Conservation (phyloP, 2,329 filamentous ascomycete species). For the Laburnicola sp. region DNA sequence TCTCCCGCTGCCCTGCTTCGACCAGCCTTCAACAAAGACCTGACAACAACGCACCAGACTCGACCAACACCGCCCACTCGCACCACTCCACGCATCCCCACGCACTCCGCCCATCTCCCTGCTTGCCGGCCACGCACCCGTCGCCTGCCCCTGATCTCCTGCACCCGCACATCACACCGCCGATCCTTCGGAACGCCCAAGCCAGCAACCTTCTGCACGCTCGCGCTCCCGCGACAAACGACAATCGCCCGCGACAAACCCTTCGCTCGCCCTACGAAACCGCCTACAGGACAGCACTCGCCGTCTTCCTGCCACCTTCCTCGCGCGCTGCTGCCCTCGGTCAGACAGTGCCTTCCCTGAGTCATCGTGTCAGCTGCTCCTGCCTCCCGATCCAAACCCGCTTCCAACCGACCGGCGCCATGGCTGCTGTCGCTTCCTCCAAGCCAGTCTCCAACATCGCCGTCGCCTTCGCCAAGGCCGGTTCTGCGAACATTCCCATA, state of each 20-base stretch:
- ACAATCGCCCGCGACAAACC: constrained; percentile 23
- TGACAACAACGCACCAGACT: not conserved
- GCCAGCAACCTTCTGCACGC: constrained; percentile 34
- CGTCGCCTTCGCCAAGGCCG: constrained; percentile 43
- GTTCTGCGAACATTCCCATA: constrained; percentile 33
- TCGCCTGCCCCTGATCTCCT: constrained; percentile 20
- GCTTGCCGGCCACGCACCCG: constrained; percentile 12
- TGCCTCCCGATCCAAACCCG: constrained; percentile 12
- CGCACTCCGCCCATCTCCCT: constrained; percentile 1
- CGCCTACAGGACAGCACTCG: constrained; percentile 23
- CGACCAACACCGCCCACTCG: not conserved
- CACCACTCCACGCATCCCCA: not conserved
- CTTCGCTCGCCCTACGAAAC: constrained; percentile 17
- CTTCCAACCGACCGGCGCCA: constrained; percentile 24
- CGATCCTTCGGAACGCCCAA: constrained; percentile 37
- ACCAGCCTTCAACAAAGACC: constrained; percentile 11
- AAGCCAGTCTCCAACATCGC: constrained; percentile 48
- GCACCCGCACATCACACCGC: constrained; percentile 39
- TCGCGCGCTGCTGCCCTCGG: constrained; percentile 18
- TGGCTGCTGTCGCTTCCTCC: constrained; percentile 41
- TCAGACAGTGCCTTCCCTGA: constrained; percentile 33
- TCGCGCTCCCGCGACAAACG: constrained; percentile 28
- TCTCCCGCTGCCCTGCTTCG: constrained; percentile 7
- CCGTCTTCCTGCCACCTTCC: constrained; percentile 21
- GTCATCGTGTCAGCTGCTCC: constrained; percentile 35